Conservation (phyloP, 2,329 filamentous ascomycete genomes). For the Kalmusia sp. region DNA sequence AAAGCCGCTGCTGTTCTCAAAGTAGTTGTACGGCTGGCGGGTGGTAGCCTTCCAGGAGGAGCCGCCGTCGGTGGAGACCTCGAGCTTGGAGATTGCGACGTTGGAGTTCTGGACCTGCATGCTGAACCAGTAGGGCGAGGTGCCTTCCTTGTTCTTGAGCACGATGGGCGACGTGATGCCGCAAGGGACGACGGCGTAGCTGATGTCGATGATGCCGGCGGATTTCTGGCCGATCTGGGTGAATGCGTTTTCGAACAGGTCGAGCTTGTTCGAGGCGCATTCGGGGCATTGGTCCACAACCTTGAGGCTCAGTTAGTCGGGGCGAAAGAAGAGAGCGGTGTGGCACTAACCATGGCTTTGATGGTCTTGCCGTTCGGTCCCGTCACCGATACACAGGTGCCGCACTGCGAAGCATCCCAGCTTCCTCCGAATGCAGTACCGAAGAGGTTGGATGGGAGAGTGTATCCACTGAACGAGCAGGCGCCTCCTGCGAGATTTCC, state of each 20-base stretch:
- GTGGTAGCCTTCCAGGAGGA: slow-evolving; percentile 64
- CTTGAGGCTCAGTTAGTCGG: slow-evolving; percentile 32
- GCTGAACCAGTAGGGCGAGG: slow-evolving; percentile 62
- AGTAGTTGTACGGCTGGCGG: slow-evolving; percentile 64
- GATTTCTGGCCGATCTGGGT: slow-evolving; percentile 52
- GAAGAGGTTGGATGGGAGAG: slow-evolving; percentile 63
- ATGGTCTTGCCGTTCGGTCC: slow-evolving; percentile 64
- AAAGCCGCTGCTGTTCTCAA: slow-evolving; percentile 65
- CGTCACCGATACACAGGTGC: slow-evolving; percentile 67
- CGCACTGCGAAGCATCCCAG: slow-evolving; percentile 67
- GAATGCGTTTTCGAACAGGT: slow-evolving; percentile 63
- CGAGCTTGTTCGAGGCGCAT: slow-evolving; percentile 61
- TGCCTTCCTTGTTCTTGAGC: slow-evolving; percentile 62
- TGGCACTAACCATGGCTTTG: slow-evolving; percentile 66
- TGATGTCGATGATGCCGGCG: slow-evolving; percentile 58
- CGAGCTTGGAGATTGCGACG: slow-evolving; percentile 61
- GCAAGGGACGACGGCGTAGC: slow-evolving; percentile 60
- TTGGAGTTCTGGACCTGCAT: slow-evolving; percentile 72
- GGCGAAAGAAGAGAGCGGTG: background rate
- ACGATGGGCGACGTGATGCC: slow-evolving; percentile 58
- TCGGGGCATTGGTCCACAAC: slow-evolving; percentile 65
- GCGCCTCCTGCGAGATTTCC: slow-evolving; percentile 61
- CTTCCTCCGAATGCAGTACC: slow-evolving; percentile 69
- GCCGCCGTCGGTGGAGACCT: slow-evolving; percentile 68
- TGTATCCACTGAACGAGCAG: slow-evolving; percentile 70